Evolutionary conservation across 495 filamentous ascomycete genomes (phyloP), one percentile per base, ranked within the genome.

Genomic region (Penicillium salamii): DNA sequence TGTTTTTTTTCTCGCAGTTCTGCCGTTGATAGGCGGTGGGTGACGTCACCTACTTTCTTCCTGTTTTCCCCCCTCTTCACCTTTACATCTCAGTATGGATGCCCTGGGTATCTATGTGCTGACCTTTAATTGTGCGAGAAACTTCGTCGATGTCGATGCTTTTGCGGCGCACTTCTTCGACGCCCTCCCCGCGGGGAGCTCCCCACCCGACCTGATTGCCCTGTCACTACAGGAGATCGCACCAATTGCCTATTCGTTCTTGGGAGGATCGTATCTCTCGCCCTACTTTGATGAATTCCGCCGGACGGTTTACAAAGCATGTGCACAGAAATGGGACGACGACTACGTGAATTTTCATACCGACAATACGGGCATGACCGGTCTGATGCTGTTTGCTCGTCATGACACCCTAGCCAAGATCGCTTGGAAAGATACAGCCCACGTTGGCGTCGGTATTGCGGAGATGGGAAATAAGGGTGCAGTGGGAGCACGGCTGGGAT

Each of bases 391-490:
- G 14, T 97, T 95, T 61, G 78, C 72, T 17, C 69, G 71, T 37
- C 74, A 79, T 24, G 80, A 84, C 24, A 68, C 86, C 13, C 69
- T 74, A 0, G 55, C 70, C 8, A 68, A 71, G 13, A 69, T 96
- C 23, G 63, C 72, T 11, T 75, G 78, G 59, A 67, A 90, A 3
- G 79, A 87, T 46, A 82, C 79, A 11, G 88, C 84, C 2, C 88
- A 85, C 21, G 84, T 90, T 2, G 91, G 93, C 2, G 81, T 95
- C 29, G 93, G 93, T 2, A 41, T 91, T 2, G 81, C 81, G 45
- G 84, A 88, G 26, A 93, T 96, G 89, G 91, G 90, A 4, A 96
- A 96, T 59, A 98, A 98, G 62, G 93, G 91, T 19, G 91, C 90
- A 7, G 89, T 93, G 5, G 93, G 88, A 0, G 75, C 91, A 24